Conservation (phyloP, 169 alveolate species). For the Miamiensis avidus region DNA sequence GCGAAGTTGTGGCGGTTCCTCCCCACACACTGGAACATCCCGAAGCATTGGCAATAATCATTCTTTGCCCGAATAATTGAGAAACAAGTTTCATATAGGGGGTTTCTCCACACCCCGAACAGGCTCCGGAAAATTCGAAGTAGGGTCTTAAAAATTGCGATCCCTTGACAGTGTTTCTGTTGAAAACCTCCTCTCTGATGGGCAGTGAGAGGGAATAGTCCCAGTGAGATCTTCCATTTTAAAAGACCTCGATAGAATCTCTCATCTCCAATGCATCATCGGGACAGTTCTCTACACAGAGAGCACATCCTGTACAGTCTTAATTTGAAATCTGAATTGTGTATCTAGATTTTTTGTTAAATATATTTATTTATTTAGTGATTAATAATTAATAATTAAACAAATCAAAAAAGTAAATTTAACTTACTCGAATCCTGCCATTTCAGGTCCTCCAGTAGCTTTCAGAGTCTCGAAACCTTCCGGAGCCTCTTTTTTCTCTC, state of each 20-base stretch:
- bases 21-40: constrained; percentile 78
- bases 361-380: too few relatives aligned
- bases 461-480: too few relatives aligned
- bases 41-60: constrained; percentile 72
- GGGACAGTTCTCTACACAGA: constrained; percentile 70
- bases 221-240: constrained; percentile 55
- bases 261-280: constrained; percentile 65
- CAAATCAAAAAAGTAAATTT: too few relatives aligned
- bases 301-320: constrained; percentile 77
- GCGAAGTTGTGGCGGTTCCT: constrained; percentile 69
- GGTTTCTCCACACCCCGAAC: constrained; percentile 80
- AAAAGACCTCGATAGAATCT: constrained; percentile 36
- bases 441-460: too few relatives aligned
- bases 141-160: constrained; percentile 67
- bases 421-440: too few relatives aligned
- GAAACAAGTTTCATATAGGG: constrained; percentile 71
- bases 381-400: too few relatives aligned
- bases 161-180: constrained; percentile 63
- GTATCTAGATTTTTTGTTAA: too few relatives aligned
- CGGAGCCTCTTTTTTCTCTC: too few relatives aligned
- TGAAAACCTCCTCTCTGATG: constrained; percentile 51
- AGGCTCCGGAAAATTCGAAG: constrained; percentile 74
- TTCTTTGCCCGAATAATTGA: constrained; percentile 66
- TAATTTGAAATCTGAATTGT: too few relatives aligned
- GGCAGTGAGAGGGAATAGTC: constrained; percentile 54